Base-by-base conservation (phyloP, 108 stramenopile genomes). In the Fragilaria radians region DNA sequence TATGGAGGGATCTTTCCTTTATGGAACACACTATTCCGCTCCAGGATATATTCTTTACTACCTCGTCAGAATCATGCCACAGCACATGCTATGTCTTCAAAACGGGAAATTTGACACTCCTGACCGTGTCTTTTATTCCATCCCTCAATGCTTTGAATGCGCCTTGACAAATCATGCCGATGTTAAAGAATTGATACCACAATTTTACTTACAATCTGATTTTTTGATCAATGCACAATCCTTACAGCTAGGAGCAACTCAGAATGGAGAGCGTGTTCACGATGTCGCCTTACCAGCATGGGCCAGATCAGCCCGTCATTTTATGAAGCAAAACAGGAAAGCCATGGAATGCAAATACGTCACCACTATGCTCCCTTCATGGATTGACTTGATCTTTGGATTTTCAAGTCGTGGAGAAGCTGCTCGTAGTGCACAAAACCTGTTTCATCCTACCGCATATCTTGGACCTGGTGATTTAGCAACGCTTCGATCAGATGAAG, bases 321-420 rank as follows among this genome's bases (percentile, higher is more conserved):
- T 97, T 63, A 61, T 99, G 7, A 70, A 69, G 42, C 84, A 85
- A 54, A 85, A 91, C 75, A 70, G 89, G 14, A 72, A 76, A 46
- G 99, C 99, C 2, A 75, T 99, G 21, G 99, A 99, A 69, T 96
- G 91, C 19, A 86, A 93, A 11, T 67, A 89, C 54, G 94, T 93
- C 32, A 82, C 89, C 1, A 52, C 53, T 52, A 75, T 79, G 51
- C 68, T 99, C 23, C 96, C 97, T 19, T 51, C 71, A 54, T 99
- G 99, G 99, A 96, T 99, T 54, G 99, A 99, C 61, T 79, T 99
- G 46, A 90, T 98, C 28, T 99, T 99, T 66, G 99, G 99, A 19
- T 70, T 59, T 59, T 88, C 77, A 50, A 94, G 94, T 50, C 80
- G 93, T 26, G 98, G 98, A 27, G 68, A 78, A 46, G 87, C 76